Percentiles rank a stretch among this genome's conserved stretches.
These are phyloP conservation scores for Xylaria curta DNA, from an alignment of 495 filamentous ascomycete genomes.

Conservation along the genomic window DNA sequence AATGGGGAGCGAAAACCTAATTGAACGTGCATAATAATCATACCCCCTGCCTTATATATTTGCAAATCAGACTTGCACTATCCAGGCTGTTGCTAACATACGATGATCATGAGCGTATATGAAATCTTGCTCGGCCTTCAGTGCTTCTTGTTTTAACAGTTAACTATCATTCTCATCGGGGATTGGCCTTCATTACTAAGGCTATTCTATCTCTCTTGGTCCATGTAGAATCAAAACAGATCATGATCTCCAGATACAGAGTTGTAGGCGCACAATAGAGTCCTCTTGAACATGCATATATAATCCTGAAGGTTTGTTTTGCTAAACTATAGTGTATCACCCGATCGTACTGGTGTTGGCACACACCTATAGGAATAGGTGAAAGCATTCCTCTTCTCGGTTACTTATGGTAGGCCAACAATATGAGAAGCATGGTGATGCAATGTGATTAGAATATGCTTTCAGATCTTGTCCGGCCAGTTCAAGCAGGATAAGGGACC, in stretches of 20 bases:
- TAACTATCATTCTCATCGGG: not conserved
- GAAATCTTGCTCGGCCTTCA: not conserved
- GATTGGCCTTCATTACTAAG: not conserved
- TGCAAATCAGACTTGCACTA: not conserved
- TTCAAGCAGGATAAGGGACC: not conserved
- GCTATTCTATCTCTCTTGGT: not conserved
- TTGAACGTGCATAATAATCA: not conserved
- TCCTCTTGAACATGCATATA: not conserved
- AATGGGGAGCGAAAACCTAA: no score
- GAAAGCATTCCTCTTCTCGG: not conserved
- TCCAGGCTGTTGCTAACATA: not conserved
- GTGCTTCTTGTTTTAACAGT: not conserved
- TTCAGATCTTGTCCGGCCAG: not conserved
- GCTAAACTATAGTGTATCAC: not conserved
- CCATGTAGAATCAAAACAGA: not conserved
- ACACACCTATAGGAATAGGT: not conserved
- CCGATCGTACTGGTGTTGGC: not conserved
- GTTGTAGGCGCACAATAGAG: not conserved
- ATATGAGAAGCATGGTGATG: not conserved
- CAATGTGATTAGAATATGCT: not conserved
- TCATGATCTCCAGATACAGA: not conserved
- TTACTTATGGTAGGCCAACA: not conserved
- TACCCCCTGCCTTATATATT: not conserved
- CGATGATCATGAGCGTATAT: not conserved
- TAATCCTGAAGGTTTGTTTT: not conserved